phyloP scores from a whole-genome alignment of 768 basidiomycete species.

The Crucibulum laeve region DNA sequence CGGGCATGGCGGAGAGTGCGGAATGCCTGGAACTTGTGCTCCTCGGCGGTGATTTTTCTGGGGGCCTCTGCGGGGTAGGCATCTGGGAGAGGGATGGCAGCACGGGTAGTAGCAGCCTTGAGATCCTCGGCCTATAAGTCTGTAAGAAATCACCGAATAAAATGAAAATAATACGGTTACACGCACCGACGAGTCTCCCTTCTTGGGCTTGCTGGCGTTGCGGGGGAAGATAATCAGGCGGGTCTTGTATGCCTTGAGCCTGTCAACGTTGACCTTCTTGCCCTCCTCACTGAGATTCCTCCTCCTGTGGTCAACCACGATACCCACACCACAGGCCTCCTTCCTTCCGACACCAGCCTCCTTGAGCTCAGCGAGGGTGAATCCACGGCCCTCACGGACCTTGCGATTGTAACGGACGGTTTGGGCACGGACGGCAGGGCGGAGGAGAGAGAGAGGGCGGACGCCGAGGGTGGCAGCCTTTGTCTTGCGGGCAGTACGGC shows the following conservation, averaged over 20 bases:
- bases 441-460: slow-evolving; percentile 86
- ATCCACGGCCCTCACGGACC: slow-evolving; percentile 94
- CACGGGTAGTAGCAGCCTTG: slow-evolving; percentile 69
- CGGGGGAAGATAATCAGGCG: slow-evolving; percentile 96
- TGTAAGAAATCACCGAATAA: slow-evolving; percentile 5
- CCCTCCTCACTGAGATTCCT: slow-evolving; percentile 96
- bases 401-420: slow-evolving; percentile 99
- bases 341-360: slow-evolving; percentile 93
- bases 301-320: slow-evolving; percentile 96
- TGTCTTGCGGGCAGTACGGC: slow-evolving; percentile 86
- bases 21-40: slow-evolving; percentile 88
- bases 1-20: slow-evolving; percentile 82
- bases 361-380: slow-evolving; percentile 92
- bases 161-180: slow-evolving; percentile 4
- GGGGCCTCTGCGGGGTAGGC: slow-evolving; percentile 73
- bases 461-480: slow-evolving; percentile 92
- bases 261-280: slow-evolving; percentile 90
- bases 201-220: slow-evolving; percentile 92
- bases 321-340: slow-evolving; percentile 88
- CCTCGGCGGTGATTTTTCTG: slow-evolving; percentile 88
- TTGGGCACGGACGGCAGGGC: slow-evolving; percentile 94
- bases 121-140: slow-evolving; percentile 72
- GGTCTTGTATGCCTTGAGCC: slow-evolving; percentile 89
- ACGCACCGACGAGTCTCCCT: slow-evolving; percentile 88
- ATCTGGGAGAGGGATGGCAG: slow-evolving; percentile 61